A percentile compares a stretch with the other conserved stretches of the same genome.
Conservation (phyloP, 1,139 yeast species). For the Spencermartinsiella ligniputridi region DNA sequence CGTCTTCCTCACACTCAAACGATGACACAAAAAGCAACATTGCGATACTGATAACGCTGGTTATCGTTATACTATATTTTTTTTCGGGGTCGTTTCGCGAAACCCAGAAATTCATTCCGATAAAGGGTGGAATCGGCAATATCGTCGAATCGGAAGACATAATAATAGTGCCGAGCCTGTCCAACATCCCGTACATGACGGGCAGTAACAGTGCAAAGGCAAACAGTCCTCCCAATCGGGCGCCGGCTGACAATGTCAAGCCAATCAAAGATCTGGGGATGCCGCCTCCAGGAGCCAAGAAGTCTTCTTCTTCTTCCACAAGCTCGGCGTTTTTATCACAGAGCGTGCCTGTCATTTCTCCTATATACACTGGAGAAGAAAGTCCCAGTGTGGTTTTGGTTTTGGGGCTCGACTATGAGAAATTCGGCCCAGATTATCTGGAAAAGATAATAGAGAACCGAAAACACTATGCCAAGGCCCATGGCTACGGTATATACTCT, state of each 20-base stretch:
- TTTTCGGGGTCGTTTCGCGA: conserved; percentile 4
- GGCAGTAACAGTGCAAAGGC: neutral
- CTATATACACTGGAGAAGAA: neutral
- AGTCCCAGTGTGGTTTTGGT: conserved; percentile 8
- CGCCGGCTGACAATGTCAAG: conserved; percentile 11
- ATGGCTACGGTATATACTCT: conserved; percentile 70
- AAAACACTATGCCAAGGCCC: conserved; percentile 73
- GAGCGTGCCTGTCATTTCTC: conserved; percentile 3
- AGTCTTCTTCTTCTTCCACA: neutral
- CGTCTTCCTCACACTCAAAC: neutral
- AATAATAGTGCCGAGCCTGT: conserved; percentile 10
- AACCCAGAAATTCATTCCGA: neutral
- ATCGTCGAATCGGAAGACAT: conserved; percentile 7
- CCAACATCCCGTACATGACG: conserved; percentile 4
- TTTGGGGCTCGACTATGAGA: conserved; percentile 9
- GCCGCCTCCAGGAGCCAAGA: neutral
- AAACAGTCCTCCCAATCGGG: conserved; percentile 6
- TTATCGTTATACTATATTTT: conserved; percentile 1
- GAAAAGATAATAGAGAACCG: conserved; percentile 72
- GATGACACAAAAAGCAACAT: conserved; percentile 1
- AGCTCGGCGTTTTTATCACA: neutral
- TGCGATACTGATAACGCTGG: neutral
- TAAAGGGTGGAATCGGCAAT: conserved; percentile 4
- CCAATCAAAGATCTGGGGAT: neutral
- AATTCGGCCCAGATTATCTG: conserved; percentile 53